A percentile compares a stretch with the other conserved stretches of the same genome.
phyloP scores from a whole-genome alignment of 2,329 filamentous ascomycete genomes.

The Fusarium circinatum region DNA sequence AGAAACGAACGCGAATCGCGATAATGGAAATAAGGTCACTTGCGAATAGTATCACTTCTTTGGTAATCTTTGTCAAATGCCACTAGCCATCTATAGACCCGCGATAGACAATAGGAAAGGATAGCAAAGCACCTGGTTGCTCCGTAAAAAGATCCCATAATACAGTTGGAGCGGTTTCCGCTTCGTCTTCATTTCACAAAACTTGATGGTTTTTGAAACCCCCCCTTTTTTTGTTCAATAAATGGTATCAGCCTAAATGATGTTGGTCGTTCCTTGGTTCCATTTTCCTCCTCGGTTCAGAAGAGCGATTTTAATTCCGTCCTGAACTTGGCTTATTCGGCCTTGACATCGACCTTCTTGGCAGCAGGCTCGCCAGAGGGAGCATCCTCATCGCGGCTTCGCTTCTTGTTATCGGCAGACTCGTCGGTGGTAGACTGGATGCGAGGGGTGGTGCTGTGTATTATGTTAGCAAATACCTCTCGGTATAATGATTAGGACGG shows the following conservation, averaged over 20 bases:
- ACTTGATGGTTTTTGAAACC: not conserved
- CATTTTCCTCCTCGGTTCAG: not conserved
- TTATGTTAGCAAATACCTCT: conserved; percentile 24
- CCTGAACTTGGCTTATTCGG: conserved; percentile 65
- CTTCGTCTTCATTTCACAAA: conserved; percentile 1
- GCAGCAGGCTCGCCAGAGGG: conserved; percentile 58
- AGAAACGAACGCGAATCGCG: not conserved
- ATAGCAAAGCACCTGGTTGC: conserved; percentile 33
- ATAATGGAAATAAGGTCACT: not conserved
- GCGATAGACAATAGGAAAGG: conserved; percentile 25
- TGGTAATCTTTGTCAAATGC: conserved; percentile 29
- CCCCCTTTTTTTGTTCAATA: conserved; percentile 23
- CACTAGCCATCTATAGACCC: conserved; percentile 26
- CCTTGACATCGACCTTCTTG: conserved; percentile 71
- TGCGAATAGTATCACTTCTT: conserved; percentile 6
- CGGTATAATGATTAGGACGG: not conserved
- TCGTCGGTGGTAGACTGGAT: conserved; percentile 59
- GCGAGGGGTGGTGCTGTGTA: conserved; percentile 45
- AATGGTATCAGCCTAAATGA: conserved; percentile 36
- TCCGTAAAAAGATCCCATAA: conserved; percentile 38
- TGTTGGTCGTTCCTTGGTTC: conserved; percentile 1
- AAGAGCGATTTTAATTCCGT: conserved; percentile 37
- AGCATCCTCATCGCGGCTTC: conserved; percentile 63
- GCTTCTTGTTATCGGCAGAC: conserved; percentile 59
- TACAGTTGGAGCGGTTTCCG: conserved; percentile 34